Evolutionary conservation across 2,329 filamentous ascomycete genomes (phyloP).

Genomic region (Penicillium psychrosexuale): DNA sequence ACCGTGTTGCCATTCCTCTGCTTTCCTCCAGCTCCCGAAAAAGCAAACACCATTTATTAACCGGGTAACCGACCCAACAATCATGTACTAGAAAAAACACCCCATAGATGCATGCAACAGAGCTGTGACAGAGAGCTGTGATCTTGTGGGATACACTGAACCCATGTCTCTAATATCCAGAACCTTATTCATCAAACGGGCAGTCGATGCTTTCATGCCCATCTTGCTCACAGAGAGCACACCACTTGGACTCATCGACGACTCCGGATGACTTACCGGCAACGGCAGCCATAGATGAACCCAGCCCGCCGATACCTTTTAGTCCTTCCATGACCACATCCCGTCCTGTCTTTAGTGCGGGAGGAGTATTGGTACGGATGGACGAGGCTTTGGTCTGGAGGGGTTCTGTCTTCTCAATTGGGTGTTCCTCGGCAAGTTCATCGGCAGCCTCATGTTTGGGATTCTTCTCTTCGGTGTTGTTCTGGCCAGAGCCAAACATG

Average conservation of each 20-base stretch:
- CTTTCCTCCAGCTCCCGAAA: not conserved
- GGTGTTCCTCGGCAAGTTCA: conserved; percentile 11
- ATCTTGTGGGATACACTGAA: conserved; percentile 5
- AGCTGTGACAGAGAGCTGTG: conserved; percentile 10
- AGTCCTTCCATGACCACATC: conserved; percentile 44
- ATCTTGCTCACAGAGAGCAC: conserved; percentile 91
- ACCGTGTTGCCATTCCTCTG: not conserved
- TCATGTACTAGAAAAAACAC: conserved; percentile 25
- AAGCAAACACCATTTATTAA: conserved; percentile 4
- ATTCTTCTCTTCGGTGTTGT: conserved; percentile 17
- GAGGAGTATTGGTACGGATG: conserved; percentile 16
- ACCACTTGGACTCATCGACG: conserved; percentile 88
- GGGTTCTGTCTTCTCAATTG: conserved; percentile 12
- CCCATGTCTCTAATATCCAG: conserved; percentile 4
- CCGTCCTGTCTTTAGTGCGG: conserved; percentile 39
- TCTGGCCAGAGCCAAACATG: conserved; percentile 62
- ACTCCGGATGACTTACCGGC: conserved; percentile 75
- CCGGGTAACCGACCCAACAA: conserved; percentile 13
- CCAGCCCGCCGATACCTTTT: conserved; percentile 40
- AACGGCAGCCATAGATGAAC: conserved; percentile 57
- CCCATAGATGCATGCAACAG: conserved; percentile 2
- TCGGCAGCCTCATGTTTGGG: conserved; percentile 7
- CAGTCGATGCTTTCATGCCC: conserved; percentile 96
- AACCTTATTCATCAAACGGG: conserved; percentile 71
- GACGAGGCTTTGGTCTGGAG: conserved; percentile 14